phyloP scores from a whole-genome alignment of 2,329 filamentous ascomycete genomes.

The Raffaelea deltoideospora region DNA sequence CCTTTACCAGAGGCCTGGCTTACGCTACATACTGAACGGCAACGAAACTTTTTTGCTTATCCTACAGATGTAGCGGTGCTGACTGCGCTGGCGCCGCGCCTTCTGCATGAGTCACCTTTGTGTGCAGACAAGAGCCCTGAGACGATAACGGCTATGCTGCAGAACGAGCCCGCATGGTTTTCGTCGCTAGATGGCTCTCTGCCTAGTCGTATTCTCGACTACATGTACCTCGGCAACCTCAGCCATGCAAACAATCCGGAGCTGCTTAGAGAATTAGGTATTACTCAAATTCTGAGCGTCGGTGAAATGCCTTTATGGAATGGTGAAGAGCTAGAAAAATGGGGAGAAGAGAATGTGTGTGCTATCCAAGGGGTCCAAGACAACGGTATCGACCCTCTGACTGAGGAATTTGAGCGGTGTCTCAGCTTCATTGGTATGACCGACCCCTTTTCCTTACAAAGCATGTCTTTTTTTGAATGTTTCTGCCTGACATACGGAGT shows the following conservation, averaged over 20 bases:
- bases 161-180: constrained; percentile 63
- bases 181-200: constrained; percentile 74
- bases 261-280: constrained; percentile 63
- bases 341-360: constrained; percentile 67
- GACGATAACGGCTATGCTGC: constrained; percentile 36
- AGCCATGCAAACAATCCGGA: constrained; percentile 89
- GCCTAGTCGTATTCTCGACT: constrained; percentile 75
- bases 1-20: constrained; percentile 80
- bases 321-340: constrained; percentile 51
- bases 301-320: constrained; percentile 79
- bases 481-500: constrained; percentile 4
- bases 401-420: constrained; percentile 70
- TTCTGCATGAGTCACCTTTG: constrained; percentile 56
- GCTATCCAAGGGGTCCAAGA: constrained; percentile 80
- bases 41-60: constrained; percentile 93
- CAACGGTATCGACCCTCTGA: constrained; percentile 89
- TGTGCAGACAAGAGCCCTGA: constrained; percentile 31
- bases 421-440: constrained; percentile 80
- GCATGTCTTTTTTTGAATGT: neutral
- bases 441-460: neutral
- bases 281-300: constrained; percentile 77
- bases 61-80: constrained; percentile 76
- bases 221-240: constrained; percentile 93
- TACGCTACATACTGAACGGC: constrained; percentile 61
- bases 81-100: constrained; percentile 57